These are phyloP conservation scores for Opeltia flavorubescens DNA, from an alignment of 495 filamentous ascomycete genomes.

Conservation along the genomic window DNA sequence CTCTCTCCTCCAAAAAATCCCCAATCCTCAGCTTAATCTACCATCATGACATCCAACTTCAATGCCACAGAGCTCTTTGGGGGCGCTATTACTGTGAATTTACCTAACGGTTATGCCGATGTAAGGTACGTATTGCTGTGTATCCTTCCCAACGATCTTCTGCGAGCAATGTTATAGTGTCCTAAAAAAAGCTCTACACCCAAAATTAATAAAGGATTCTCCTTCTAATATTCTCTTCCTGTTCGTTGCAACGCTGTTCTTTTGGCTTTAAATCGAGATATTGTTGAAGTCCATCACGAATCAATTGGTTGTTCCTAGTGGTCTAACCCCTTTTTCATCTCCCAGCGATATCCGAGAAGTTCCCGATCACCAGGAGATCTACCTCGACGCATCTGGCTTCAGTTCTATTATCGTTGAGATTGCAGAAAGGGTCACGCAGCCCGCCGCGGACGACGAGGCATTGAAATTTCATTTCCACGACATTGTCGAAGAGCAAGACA, in stretches of 20 bases:
- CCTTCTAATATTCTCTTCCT: neutral
- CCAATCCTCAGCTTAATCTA: too few relatives aligned
- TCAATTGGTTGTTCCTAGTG: constrained; percentile 5
- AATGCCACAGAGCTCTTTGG: constrained; percentile 56
- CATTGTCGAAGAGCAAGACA: constrained; percentile 46
- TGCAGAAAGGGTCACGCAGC: constrained; percentile 47
- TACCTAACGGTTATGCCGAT: constrained; percentile 64
- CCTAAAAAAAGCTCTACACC: neutral
- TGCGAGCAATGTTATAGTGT: neutral
- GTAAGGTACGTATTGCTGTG: constrained; percentile 45
- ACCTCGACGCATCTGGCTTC: constrained; percentile 62
- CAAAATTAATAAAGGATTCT: constrained; percentile 7
- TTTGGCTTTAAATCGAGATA: neutral
- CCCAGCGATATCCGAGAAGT: constrained; percentile 69
- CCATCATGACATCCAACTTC: constrained; percentile 21
- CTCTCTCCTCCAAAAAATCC: neutral
- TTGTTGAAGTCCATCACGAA: constrained; percentile 1
- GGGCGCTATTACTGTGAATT: constrained; percentile 58
- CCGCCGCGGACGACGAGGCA: constrained; percentile 24
- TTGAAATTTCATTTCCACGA: constrained; percentile 66
- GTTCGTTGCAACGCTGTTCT: neutral
- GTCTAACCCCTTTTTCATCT: neutral
- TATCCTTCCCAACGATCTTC: neutral
- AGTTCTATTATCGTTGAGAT: constrained; percentile 82
- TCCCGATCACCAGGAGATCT: constrained; percentile 91